A percentile compares a stretch with the other conserved stretches of the same genome.
These are phyloP conservation scores for Phytophthora tentaculata DNA, from an alignment of 352 stramenopile genomes.

Conservation along the genomic window DNA sequence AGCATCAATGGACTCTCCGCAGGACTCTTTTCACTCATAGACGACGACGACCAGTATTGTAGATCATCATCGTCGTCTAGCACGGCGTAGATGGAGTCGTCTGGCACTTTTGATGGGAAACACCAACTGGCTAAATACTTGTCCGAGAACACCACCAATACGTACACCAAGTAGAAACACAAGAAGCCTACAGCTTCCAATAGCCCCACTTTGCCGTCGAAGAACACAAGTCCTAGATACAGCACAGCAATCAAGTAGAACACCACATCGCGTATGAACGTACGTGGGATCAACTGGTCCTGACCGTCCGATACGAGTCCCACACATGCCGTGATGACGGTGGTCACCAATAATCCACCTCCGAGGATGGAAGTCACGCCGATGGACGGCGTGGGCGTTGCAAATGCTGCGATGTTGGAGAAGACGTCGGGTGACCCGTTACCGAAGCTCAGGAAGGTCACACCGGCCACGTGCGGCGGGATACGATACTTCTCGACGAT, in stretches of 20 bases:
- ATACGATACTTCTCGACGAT: constrained; percentile 85
- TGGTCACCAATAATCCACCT: constrained; percentile 74
- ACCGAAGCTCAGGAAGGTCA: constrained; percentile 85
- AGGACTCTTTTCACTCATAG: constrained; percentile 33
- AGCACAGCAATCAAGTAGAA: constrained; percentile 76
- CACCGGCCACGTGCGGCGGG: constrained; percentile 71
- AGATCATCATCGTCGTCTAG: constrained; percentile 46
- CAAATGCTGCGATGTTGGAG: constrained; percentile 80
- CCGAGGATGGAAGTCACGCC: constrained; percentile 75
- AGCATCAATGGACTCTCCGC: constrained; percentile 12
- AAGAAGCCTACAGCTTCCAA: constrained; percentile 74
- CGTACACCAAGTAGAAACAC: constrained; percentile 72
- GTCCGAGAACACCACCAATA: constrained; percentile 68
- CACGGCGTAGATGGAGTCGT: constrained; percentile 25
- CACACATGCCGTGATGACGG: constrained; percentile 79
- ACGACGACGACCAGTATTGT: constrained; percentile 38
- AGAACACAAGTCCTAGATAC: constrained; percentile 80
- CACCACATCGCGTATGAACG: constrained; percentile 72
- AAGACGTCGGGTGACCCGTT: constrained; percentile 85
- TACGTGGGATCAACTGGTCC: constrained; percentile 78
- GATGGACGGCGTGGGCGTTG: constrained; percentile 66
- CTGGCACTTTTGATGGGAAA: constrained; percentile 25
- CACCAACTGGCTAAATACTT: constrained; percentile 41
- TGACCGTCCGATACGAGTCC: constrained; percentile 71
- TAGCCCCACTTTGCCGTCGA: constrained; percentile 69